Evolutionary conservation across 805 yeast species (phyloP).

Genomic region (Saccharomycopsis amapae): DNA sequence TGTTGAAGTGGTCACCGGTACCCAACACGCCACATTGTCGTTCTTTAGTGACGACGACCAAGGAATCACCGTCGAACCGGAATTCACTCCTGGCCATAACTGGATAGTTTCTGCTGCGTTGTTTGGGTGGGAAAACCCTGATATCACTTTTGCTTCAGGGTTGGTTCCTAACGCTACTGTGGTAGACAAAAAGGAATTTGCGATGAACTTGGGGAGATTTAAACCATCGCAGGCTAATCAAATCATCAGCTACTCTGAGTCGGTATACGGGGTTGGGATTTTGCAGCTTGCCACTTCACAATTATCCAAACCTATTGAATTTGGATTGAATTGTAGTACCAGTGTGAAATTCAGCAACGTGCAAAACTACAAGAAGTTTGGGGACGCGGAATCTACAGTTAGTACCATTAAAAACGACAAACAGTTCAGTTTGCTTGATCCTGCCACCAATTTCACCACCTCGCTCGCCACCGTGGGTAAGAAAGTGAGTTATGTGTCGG

Average conservation of each 20-base stretch:
- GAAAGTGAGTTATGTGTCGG: neutral
- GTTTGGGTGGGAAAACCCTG: slow-evolving; percentile 17
- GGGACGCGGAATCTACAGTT: slow-evolving; percentile 30
- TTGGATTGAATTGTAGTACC: slow-evolving; percentile 5
- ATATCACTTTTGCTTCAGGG: slow-evolving; percentile 9
- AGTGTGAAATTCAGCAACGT: slow-evolving; percentile 28
- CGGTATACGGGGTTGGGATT: slow-evolving; percentile 1
- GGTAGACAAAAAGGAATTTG: slow-evolving; percentile 3
- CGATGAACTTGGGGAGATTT: slow-evolving; percentile 8
- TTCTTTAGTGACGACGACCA: neutral
- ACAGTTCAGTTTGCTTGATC: neutral
- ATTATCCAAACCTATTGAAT: neutral
- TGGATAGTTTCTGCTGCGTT: slow-evolving; percentile 24
- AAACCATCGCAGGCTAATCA: slow-evolving; percentile 11
- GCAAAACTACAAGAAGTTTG: slow-evolving; percentile 30
- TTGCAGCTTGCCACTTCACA: slow-evolving; percentile 1
- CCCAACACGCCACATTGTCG: slow-evolving; percentile 25
- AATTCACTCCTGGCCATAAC: slow-evolving; percentile 22
- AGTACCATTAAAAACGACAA: slow-evolving; percentile 1
- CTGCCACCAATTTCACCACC: neutral
- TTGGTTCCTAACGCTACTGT: neutral
- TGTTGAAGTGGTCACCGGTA: slow-evolving; percentile 49
- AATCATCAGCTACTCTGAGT: slow-evolving; percentile 8
- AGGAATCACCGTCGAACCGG: neutral
- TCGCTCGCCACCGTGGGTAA: neutral